Percentiles rank a stretch among this genome's conserved stretches.
These are phyloP conservation scores for Myxozyma sirexii DNA, from an alignment of 805 yeast species.

Conservation along the genomic window DNA sequence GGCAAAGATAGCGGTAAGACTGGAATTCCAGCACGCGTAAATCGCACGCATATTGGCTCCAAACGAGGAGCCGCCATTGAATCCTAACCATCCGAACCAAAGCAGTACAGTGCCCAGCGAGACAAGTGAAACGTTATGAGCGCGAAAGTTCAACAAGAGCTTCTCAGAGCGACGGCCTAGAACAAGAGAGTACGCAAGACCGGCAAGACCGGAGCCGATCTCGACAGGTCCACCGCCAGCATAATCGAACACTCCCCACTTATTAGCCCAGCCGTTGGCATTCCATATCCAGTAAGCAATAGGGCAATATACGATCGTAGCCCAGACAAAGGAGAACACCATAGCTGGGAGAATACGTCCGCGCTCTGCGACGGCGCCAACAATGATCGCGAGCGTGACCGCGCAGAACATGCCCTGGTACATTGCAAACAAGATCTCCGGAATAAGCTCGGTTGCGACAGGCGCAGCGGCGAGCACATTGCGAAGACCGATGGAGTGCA, in stretches of 20 bases:
- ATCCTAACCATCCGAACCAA: slow-evolving; percentile 97
- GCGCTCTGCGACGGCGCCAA: slow-evolving; percentile 92
- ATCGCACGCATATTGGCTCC: slow-evolving; percentile 81
- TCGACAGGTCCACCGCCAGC: slow-evolving; percentile 99
- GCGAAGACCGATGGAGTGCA: slow-evolving; percentile 79
- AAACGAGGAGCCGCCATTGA: slow-evolving; percentile 87
- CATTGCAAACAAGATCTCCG: slow-evolving; percentile 80
- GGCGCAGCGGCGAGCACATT: slow-evolving; percentile 57
- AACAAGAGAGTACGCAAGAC: slow-evolving; percentile 80
- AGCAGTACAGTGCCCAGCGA: slow-evolving; percentile 83
- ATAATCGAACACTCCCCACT: slow-evolving; percentile 91
- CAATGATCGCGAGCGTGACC: slow-evolving; percentile 85
- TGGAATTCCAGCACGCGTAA: slow-evolving; percentile 90
- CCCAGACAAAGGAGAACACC: slow-evolving; percentile 82
- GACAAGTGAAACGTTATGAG: slow-evolving; percentile 91
- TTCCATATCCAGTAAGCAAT: slow-evolving; percentile 96
- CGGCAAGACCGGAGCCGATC: slow-evolving; percentile 86
- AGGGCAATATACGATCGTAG: slow-evolving; percentile 90
- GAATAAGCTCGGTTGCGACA: slow-evolving; percentile 53
- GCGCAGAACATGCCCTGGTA: slow-evolving; percentile 91
- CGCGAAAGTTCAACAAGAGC: slow-evolving; percentile 64
- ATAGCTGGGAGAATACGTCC: slow-evolving; percentile 85
- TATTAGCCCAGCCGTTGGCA: slow-evolving; percentile 85
- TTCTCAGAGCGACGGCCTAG: slow-evolving; percentile 67
- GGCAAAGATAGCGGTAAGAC: slow-evolving; percentile 84